Conservation (phyloP, 2,329 filamentous ascomycete genomes). For the Blumeria hordei region DNA sequence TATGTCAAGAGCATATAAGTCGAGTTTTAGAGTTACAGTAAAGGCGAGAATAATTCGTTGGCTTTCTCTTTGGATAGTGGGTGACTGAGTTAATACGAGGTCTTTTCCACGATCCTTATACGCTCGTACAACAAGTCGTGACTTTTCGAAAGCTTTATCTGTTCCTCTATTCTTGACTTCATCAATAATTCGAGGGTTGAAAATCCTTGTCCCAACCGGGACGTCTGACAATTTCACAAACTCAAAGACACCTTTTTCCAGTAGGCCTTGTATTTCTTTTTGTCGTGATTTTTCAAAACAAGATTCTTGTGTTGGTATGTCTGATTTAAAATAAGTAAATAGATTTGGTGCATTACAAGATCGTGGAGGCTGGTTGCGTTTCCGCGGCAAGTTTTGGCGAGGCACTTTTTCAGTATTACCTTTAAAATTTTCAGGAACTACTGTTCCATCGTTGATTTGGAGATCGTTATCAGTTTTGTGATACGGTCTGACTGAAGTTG, state of each 20-base stretch:
- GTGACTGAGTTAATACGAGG: not conserved
- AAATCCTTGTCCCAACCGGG: not conserved
- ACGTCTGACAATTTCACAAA: not conserved
- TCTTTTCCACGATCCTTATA: not conserved
- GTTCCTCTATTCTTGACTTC: constrained; percentile 4
- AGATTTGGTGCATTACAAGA: not conserved
- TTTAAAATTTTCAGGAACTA: not conserved
- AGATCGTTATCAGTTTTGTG: not conserved
- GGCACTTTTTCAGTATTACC: not conserved
- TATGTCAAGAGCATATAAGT: not conserved
- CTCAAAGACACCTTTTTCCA: not conserved
- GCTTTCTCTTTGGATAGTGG: not conserved
- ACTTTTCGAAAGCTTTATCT: not conserved
- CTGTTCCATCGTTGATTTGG: not conserved
- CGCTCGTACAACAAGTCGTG: not conserved
- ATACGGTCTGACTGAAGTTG: not conserved
- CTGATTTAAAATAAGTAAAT: not conserved
- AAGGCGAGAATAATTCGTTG: not conserved
- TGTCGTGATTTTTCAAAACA: not conserved
- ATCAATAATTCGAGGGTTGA: constrained; percentile 4
- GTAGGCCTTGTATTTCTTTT: not conserved
- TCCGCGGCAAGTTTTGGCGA: not conserved
- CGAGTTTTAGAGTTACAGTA: not conserved
- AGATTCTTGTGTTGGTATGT: not conserved
- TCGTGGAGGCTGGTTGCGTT: not conserved